phyloP scores from a whole-genome alignment of 2,329 filamentous ascomycete species.

The Pseudogymnoascus sp. region DNA sequence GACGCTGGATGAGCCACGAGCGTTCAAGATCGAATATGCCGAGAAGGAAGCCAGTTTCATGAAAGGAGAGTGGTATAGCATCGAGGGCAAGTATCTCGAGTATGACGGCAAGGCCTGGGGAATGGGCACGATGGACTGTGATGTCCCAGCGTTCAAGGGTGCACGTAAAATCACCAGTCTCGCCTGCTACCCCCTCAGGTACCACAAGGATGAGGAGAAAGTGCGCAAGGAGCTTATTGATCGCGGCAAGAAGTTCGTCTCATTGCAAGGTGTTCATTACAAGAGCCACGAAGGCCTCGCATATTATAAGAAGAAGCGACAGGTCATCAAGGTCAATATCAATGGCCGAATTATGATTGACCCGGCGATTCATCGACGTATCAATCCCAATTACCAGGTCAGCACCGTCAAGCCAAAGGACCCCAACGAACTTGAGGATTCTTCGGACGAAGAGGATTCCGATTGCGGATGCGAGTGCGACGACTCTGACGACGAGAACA shows the following conservation, averaged over 20 bases:
- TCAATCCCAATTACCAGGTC: conserved; percentile 79
- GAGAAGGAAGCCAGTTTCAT: conserved; percentile 63
- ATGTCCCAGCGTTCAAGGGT: conserved; percentile 71
- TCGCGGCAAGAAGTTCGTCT: conserved; percentile 76
- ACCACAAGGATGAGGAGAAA: conserved; percentile 64
- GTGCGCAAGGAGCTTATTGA: conserved; percentile 63
- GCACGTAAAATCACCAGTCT: conserved; percentile 75
- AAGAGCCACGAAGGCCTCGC: conserved; percentile 76
- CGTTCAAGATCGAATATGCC: conserved; percentile 73
- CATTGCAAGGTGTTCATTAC: conserved; percentile 76
- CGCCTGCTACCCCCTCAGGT: conserved; percentile 68
- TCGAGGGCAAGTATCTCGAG: conserved; percentile 75
- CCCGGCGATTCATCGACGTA: conserved; percentile 69
- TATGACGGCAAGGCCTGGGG: conserved; percentile 85
- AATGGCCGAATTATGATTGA: conserved; percentile 87
- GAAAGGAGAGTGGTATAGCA: conserved; percentile 65
- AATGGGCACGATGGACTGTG: conserved; percentile 60
- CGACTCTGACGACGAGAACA: conserved; percentile 34
- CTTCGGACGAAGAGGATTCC: conserved; percentile 40
- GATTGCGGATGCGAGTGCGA: conserved; percentile 36
- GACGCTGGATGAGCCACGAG: conserved; percentile 65
- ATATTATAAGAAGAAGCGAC: conserved; percentile 74
- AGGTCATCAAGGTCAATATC: conserved; percentile 71
- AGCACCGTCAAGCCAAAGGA: conserved; percentile 68
- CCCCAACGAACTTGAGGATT: conserved; percentile 48